phyloP scores from a whole-genome alignment of 2,329 filamentous ascomycete genomes.

The Moelleriella libera region DNA sequence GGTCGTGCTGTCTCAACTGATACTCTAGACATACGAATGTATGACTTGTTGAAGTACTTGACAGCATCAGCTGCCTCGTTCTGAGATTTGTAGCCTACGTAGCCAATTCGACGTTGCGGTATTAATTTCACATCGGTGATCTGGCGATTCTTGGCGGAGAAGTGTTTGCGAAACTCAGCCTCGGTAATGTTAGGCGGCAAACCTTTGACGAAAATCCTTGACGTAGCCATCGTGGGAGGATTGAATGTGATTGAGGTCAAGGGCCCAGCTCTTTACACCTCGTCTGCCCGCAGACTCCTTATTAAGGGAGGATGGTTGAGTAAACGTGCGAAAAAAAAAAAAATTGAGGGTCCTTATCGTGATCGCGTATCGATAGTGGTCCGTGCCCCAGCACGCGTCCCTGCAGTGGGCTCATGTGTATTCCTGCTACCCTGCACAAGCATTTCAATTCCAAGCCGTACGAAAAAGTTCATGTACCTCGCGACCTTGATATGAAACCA shows the following conservation, averaged over 20 bases:
- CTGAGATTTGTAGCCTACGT: slow-evolving; percentile 79
- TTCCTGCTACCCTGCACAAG: slow-evolving; percentile 1
- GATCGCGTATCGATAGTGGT: slow-evolving; percentile 5
- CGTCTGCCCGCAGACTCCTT: slow-evolving; percentile 5
- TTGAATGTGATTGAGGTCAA: not conserved
- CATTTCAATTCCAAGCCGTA: too few species aligned
- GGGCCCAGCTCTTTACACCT: not conserved
- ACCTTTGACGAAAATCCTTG: slow-evolving; percentile 65
- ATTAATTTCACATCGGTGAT: slow-evolving; percentile 92
- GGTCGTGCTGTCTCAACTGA: slow-evolving; percentile 77
- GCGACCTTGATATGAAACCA: too few species aligned
- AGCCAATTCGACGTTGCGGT: slow-evolving; percentile 79
- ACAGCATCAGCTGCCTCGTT: slow-evolving; percentile 72
- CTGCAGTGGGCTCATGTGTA: too few species aligned
- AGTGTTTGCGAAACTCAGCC: slow-evolving; percentile 79
- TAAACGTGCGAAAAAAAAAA: slow-evolving; percentile 9
- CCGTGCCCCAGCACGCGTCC: slow-evolving; percentile 8
- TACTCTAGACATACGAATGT: slow-evolving; percentile 92
- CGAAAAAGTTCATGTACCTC: too few species aligned
- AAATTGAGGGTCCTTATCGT: slow-evolving; percentile 13
- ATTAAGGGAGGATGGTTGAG: not conserved
- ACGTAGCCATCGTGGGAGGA: slow-evolving; percentile 32
- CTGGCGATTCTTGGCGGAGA: slow-evolving; percentile 54
- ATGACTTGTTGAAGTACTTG: slow-evolving; percentile 91
- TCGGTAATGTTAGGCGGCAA: slow-evolving; percentile 77